A percentile compares a stretch with the other conserved stretches of the same genome.
Conservation (phyloP, 2,329 filamentous ascomycete species). For the Monilinia aucupariae region DNA sequence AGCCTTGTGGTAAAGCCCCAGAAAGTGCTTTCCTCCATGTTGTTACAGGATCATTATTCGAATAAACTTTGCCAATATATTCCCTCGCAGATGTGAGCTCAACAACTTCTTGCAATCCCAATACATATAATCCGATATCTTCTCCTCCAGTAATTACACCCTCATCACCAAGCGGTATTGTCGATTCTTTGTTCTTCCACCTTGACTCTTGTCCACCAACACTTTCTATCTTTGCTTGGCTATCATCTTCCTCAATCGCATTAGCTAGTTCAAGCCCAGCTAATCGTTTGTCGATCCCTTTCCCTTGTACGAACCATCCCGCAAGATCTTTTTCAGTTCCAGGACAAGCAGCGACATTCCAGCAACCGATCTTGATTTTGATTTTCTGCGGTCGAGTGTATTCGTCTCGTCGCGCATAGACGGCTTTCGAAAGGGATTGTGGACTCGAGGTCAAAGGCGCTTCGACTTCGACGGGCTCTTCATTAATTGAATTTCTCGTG, state of each 20-base stretch:
- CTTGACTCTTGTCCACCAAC: constrained; percentile 45
- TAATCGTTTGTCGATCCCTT: constrained; percentile 61
- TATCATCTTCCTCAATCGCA: constrained; percentile 34
- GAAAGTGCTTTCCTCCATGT: constrained; percentile 78
- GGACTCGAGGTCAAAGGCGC: constrained; percentile 39
- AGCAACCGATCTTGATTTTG: constrained; percentile 84
- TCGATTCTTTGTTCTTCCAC: constrained; percentile 37
- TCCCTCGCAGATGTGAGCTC: constrained; percentile 76
- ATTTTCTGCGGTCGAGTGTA: constrained; percentile 71
- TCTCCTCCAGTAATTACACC: constrained; percentile 49
- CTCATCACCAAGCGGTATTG: constrained; percentile 42
- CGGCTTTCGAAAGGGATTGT: constrained; percentile 55
- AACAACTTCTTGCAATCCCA: constrained; percentile 89
- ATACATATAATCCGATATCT: constrained; percentile 80
- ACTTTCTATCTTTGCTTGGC: constrained; percentile 39
- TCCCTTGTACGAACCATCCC: constrained; percentile 78
- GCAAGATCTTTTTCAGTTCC: constrained; percentile 84
- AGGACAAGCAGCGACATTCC: constrained; percentile 85
- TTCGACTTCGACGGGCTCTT: constrained; percentile 14
- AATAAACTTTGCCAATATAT: constrained; percentile 66
- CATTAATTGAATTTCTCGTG: constrained; percentile 21
- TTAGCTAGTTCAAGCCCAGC: constrained; percentile 47
- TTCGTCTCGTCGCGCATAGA: constrained; percentile 70
- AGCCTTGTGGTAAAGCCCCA: constrained; percentile 69
- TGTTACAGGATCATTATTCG: constrained; percentile 63